Base-by-base conservation (phyloP, 169 alveolate genomes). In the Eimeria mitis region DNA sequence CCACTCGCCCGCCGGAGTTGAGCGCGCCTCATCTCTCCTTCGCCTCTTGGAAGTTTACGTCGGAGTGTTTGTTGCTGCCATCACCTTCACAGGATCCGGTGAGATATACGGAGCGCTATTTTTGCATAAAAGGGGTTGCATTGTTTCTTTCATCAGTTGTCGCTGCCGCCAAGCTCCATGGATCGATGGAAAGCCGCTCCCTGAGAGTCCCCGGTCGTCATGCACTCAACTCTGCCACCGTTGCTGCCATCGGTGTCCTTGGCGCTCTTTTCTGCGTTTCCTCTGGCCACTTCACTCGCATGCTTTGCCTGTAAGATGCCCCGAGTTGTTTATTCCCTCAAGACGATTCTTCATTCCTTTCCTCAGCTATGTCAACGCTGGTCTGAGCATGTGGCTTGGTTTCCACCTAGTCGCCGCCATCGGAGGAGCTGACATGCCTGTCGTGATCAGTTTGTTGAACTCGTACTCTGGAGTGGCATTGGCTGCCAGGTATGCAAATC, bases 351-450 rank as follows among this genome's bases (percentile, higher is more conserved):
- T 87, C 31, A 83, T 52, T 34, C 88, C 42, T 54, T 40, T 75
- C 3, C 73, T 47, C 96, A 92, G 94, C 71, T 84, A 84, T 71
- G 56, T 73, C 42, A 71, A 83, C 75, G 92, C 92, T 73, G 94
- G 76, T n/a, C 79, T 94, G 89, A 84, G 96, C 96, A 97, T 96
- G 95, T 96, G 97, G 96, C 97, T 97, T 65, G 99, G 99, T 65
- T 98, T 97, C 94, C 99, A 98, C 84, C 95, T 98, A 54, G 98
- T 98, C 87, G 98, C 98, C 95, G 97, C 99, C 56, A 98, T 98
- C 44, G 99, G 99, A 79, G 99, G 98, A 34, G 99, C 99, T 79
- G 99, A 98, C 97, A 99, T 98, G 99, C 99, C 99, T 6, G 99
- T 99, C 71, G 99, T 98, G 71, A 98, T 99, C 68, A 98, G 99